Evolutionary conservation across 306 rosid species (phyloP), one percentile per base, ranked within the genome.

Genomic region (Cucurbita ficifolia): DNA sequence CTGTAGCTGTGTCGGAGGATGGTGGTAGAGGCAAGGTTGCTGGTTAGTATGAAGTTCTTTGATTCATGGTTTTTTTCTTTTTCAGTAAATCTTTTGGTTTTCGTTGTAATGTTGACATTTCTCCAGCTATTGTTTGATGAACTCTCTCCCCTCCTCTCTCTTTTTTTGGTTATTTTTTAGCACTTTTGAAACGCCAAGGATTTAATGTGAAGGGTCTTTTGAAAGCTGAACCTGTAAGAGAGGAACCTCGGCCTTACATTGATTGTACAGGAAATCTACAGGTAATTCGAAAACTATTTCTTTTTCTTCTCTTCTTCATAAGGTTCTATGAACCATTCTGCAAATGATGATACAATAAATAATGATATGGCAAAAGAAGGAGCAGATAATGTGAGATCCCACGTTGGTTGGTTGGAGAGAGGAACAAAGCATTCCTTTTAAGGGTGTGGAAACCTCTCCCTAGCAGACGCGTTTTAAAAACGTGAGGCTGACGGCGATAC

Each of bases 1-100:
- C 86, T 54, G 81, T 79, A 53, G 72, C 90, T 40, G 86, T 81
- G 65, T 75, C 96, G 10, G 97, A 95, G 85, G 97, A 95, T 81
- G 96, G 99, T 81, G 96, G 99, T 54, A 88, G 97, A 71, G 99
- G 99, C 86, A 95, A 86, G 88, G 99, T 95, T 75, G 99, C 99
- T 82, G 99, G 99, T 95, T 75, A 83, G 90, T 84, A 68, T 62
- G 76, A 73, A 72, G 78, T 75, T 69, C 17, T 48, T 43, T 48
- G 57, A 68, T 68, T 42, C 40, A 68, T 62, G 54, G 57, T 49
- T 46, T 19, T 49, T 69, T 69, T 2, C 2, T 29, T 29, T 29
- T 29, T 29, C 33, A 46, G 57, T 24, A 48, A 6, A 45, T 48
- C 42, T 22, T 48, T 49, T 67, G 72, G 39, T 67, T 67, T 67